Evolutionary conservation across 345 rosid genomes (phyloP).

Genomic region (Eucalyptus coolabah): DNA sequence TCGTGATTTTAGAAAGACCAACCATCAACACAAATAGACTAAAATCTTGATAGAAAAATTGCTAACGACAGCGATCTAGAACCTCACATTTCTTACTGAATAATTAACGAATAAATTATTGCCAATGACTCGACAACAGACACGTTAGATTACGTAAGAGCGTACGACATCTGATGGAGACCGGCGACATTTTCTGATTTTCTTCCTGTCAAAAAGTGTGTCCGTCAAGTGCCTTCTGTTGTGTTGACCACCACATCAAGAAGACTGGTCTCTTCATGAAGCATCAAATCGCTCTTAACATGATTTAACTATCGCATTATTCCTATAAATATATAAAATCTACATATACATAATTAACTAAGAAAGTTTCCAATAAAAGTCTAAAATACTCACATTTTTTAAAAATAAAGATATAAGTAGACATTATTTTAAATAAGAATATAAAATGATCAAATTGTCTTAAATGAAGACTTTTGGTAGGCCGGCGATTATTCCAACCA

Average conservation of each 20-base stretch:
- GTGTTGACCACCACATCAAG: background rate
- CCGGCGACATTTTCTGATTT: background rate
- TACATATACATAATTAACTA: background rate
- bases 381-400: background rate
- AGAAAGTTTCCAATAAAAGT: background rate
- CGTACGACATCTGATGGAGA: background rate
- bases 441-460: no score
- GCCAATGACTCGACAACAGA: background rate
- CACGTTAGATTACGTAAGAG: background rate
- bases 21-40: background rate
- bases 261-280: background rate
- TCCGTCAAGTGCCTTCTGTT: background rate
- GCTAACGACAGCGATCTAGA: background rate
- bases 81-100: background rate
- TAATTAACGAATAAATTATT: background rate
- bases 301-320: background rate
- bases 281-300: background rate
- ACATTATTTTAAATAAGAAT: no score
- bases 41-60: background rate
- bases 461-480: no score
- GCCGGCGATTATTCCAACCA: fast-evolving
- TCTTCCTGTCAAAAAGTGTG: background rate
- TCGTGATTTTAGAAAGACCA: background rate
- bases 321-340: background rate
- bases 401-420: fast-evolving